A percentile compares a stretch with the other conserved stretches of the same genome.
Evolutionary conservation across 2,329 filamentous ascomycete genomes (phyloP).

Genomic region (Ophiostoma montium): DNA sequence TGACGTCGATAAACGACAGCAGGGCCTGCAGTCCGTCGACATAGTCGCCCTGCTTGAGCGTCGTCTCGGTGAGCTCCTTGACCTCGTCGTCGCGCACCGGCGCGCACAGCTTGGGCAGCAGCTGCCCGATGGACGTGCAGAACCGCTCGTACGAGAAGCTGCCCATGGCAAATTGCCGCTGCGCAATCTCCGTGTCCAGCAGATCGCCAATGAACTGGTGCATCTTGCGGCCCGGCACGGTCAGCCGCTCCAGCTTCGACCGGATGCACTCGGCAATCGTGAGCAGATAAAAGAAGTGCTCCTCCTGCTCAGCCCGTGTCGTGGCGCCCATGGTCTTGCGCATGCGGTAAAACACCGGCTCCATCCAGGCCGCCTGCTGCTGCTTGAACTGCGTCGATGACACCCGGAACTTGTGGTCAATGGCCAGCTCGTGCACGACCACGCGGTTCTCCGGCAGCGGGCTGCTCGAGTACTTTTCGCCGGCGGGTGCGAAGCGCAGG

Average conservation of each 20-base stretch:
- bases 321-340: conserved; percentile 52
- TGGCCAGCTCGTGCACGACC: conserved; percentile 64
- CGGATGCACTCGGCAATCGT: conserved; percentile 57
- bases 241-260: conserved; percentile 56
- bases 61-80: conserved; percentile 50
- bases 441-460: conserved; percentile 59
- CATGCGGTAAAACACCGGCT: conserved; percentile 41
- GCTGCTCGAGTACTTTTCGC: conserved; percentile 10
- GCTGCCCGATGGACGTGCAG: conserved; percentile 59
- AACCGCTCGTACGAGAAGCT: conserved; percentile 72
- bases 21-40: conserved; percentile 65
- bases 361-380: conserved; percentile 35
- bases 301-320: conserved; percentile 47
- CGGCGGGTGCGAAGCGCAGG: conserved; percentile 24
- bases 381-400: conserved; percentile 45
- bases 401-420: conserved; percentile 66
- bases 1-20: conserved; percentile 60
- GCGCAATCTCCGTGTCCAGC: conserved; percentile 57
- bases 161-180: conserved; percentile 53
- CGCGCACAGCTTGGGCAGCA: conserved; percentile 68
- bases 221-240: conserved; percentile 59
- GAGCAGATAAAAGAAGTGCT: conserved; percentile 53
- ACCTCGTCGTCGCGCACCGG: conserved; percentile 68
- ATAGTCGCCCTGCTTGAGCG: conserved; percentile 45
- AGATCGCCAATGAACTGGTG: conserved; percentile 61